Base-by-base conservation (phyloP, 2,329 filamentous ascomycete genomes). In the Zymoseptoria passerinii region DNA sequence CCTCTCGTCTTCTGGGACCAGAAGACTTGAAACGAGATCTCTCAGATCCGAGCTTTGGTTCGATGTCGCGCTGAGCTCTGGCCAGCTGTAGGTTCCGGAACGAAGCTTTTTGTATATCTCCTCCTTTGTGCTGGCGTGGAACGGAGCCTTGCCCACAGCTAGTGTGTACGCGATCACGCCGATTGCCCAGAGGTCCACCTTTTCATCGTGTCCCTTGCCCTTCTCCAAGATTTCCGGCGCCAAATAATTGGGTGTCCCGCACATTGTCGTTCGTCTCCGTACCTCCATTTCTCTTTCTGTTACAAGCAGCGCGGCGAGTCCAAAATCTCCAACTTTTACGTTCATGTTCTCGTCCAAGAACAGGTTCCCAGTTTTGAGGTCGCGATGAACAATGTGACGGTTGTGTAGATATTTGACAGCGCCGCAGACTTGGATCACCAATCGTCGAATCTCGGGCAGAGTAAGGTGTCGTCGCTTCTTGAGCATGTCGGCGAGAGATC, bases 141-240 rank as follows among this genome's bases (percentile, higher is more conserved):
- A 99, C 0, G 94, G 94, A 0, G 94, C 92, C 68, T 92, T 95
- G 19, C 94, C 95, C 7, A 94, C 94, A 52, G 97, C 87, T 84
- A 99, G 92, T 53, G 94, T 95, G 75, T 95, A 97, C 86, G 95
- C 91, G 72, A 99, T 99, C 65, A 99, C 94, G 19, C 95, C 94
- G 70, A 99, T 81, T 50, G 92, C 96, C 95, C 95, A 99, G 57
- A 99, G 89, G 72, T 99, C 94, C 3, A 99, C 94, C 79, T 95
- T 96, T 71, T 97, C 92, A 65, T 96, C 94, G 72, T 99, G 94
- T 0, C 94, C 94, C 68, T 92, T 90, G 70, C 90, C 94, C 78
- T 94, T 96, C 70, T 96, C 90, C 54, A 99, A 76, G 61, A 99
- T 96, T 71, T 99, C 94, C 0, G 94, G 94, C 0, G 94, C 94